Evolutionary conservation across 1,284 basidiomycete species (phyloP).

Genomic region (Stygiomarasmius scandens): DNA sequence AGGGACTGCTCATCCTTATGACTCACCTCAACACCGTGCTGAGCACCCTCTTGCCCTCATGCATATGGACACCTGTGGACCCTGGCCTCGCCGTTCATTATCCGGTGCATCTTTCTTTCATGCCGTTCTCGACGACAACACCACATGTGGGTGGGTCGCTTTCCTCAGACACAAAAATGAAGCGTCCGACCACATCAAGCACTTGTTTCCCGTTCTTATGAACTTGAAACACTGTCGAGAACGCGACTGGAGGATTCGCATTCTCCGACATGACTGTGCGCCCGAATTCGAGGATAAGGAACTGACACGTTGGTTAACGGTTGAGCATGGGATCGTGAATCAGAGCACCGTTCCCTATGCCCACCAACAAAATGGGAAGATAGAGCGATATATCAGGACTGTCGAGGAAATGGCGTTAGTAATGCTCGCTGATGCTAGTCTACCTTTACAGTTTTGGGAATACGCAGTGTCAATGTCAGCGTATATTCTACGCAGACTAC

Average conservation of each 20-base stretch:
- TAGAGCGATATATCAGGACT: too few species aligned
- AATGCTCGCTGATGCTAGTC: slow-evolving; percentile 26
- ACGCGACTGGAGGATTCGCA: neutral
- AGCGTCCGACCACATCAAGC: neutral
- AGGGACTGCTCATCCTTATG: neutral
- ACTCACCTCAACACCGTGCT: neutral
- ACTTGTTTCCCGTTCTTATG: neutral
- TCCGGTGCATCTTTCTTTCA: neutral
- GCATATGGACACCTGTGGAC: slow-evolving; percentile 12
- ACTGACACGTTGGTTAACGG: neutral
- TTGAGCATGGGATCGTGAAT: neutral
- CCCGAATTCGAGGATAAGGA: neutral
- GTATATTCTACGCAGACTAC: slow-evolving; percentile 24
- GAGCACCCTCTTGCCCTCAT: neutral
- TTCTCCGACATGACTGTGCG: neutral
- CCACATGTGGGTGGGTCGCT: neutral
- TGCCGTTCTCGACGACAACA: slow-evolving; percentile 2
- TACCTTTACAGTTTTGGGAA: slow-evolving; percentile 26
- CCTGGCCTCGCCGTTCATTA: too few species aligned
- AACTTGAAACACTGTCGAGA: neutral
- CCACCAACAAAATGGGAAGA: too few species aligned
- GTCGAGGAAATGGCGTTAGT: slow-evolving; percentile 32
- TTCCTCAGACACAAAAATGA: neutral
- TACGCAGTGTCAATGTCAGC: slow-evolving; percentile 22
- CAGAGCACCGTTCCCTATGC: slow-evolving; percentile 23